A percentile compares a stretch with the other conserved stretches of the same genome.
Conservation (phyloP, 139 green algal species). For the Chlorella vulgaris region DNA sequence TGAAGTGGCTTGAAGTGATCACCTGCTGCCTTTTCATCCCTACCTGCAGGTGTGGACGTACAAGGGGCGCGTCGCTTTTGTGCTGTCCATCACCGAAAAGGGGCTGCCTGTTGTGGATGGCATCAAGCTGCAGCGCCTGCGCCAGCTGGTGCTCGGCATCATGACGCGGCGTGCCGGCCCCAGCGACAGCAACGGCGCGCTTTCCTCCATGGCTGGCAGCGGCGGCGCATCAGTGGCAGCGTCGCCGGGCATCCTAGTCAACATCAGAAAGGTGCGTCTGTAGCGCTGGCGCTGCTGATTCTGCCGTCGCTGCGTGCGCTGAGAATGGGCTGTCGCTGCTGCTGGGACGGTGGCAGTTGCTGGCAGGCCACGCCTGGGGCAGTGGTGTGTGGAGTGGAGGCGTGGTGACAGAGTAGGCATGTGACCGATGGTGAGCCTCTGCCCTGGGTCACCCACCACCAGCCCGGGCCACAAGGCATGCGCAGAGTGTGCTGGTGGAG, state of each 20-base stretch:
- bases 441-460: too few species aligned
- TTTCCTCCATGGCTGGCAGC: background rate
- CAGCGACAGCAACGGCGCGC: background rate
- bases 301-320: too few species aligned
- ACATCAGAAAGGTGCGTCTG: slow-evolving; percentile 58
- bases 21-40: background rate
- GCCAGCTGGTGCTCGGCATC: slow-evolving; percentile 72
- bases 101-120: slow-evolving; percentile 63
- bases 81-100: slow-evolving; percentile 81
- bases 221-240: too few species aligned
- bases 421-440: too few species aligned
- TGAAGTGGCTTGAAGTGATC: background rate
- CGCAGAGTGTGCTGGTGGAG: too few species aligned
- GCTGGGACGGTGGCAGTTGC: too few species aligned
- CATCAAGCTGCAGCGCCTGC: slow-evolving; percentile 66
- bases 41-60: slow-evolving; percentile 85
- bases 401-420: too few species aligned
- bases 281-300: too few species aligned
- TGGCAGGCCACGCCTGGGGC: too few species aligned
- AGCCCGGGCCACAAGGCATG: too few species aligned
- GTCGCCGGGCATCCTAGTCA: slow-evolving; percentile 42
- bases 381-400: too few species aligned
- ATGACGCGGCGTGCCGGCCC: slow-evolving; percentile 48
- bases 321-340: too few species aligned
- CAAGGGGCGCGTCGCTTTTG: slow-evolving; percentile 74